Conservation (phyloP, 371 early-diverging fungal species). For the Mortierella sp. region DNA sequence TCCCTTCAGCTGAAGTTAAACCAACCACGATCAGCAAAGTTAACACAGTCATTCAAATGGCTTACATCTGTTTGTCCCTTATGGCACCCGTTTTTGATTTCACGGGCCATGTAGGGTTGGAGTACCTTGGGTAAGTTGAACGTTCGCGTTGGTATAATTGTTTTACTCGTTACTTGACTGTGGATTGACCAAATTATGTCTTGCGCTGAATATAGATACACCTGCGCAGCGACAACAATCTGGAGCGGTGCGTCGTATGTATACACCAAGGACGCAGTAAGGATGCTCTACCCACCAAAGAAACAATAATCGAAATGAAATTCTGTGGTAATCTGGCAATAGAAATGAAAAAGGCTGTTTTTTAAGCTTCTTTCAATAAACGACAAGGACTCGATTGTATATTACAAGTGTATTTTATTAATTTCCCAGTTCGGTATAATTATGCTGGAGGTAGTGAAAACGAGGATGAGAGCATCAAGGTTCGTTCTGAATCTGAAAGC, state of each 20-base stretch:
- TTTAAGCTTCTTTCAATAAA: neutral
- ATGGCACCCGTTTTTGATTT: conserved; percentile 74
- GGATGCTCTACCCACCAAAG: conserved; percentile 61
- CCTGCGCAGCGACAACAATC: conserved; percentile 86
- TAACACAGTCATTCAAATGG: conserved; percentile 93
- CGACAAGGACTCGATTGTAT: conserved; percentile 1
- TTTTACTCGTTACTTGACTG: no score
- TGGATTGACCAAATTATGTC: no score
- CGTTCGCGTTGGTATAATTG: neutral
- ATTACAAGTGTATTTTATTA: neutral
- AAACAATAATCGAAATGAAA: conserved; percentile 11
- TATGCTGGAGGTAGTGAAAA: neutral
- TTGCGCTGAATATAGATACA: conserved; percentile 59
- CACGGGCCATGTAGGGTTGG: conserved; percentile 57
- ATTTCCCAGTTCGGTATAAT: neutral
- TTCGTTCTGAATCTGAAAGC: conserved; percentile 32
- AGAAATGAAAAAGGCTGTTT: neutral
- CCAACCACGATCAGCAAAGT: conserved; percentile 92
- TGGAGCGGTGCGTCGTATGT: conserved; percentile 86
- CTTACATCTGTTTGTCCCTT: conserved; percentile 83
- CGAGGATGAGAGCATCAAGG: conserved; percentile 20
- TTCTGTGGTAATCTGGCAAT: no score
- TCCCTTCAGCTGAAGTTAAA: conserved; percentile 92
- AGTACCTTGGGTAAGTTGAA: conserved; percentile 50
- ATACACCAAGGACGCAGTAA: conserved; percentile 81